A percentile compares a stretch with the other conserved stretches of the same genome.
Conservation (phyloP, 1,284 basidiomycete species). For the Somion occarium region DNA sequence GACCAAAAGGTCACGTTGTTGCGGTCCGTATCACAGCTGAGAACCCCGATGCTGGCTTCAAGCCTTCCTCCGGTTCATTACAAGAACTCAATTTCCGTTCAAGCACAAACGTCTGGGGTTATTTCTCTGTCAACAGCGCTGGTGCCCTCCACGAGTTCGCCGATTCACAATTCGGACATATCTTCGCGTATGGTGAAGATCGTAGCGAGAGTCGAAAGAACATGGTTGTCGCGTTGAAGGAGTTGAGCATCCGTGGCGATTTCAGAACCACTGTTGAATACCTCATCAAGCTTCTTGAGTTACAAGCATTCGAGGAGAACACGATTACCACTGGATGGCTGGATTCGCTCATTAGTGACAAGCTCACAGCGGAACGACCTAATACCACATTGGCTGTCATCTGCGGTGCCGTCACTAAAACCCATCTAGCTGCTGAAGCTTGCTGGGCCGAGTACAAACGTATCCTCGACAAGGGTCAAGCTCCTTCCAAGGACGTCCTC, state of each 20-base stretch:
- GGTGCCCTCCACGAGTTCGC: conserved; percentile 99
- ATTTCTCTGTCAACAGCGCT: conserved; percentile 95
- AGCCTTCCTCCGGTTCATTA: conserved; percentile 94
- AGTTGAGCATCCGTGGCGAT: conserved; percentile 97
- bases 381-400: conserved; percentile 91
- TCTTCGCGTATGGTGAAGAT: conserved; percentile 98
- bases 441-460: conserved; percentile 94
- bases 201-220: conserved; percentile 95
- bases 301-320: conserved; percentile 96
- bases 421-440: conserved; percentile 84
- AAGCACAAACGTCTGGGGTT: conserved; percentile 98
- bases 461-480: conserved; percentile 96
- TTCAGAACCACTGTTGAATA: conserved; percentile 99
- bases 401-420: conserved; percentile 97
- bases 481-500: conserved; percentile 90
- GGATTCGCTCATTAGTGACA: conserved; percentile 94
- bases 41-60: conserved; percentile 99
- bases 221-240: conserved; percentile 99
- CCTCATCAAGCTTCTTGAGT: conserved; percentile 94
- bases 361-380: conserved; percentile 95
- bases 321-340: conserved; percentile 99
- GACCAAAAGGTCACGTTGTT: conserved; percentile 97
- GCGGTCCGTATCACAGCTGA: conserved; percentile 99
- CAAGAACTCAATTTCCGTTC: conserved; percentile 99
- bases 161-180: conserved; percentile 98